Base-by-base conservation (phyloP, 177 flowering plant species). In the Telopea speciosissima region DNA sequence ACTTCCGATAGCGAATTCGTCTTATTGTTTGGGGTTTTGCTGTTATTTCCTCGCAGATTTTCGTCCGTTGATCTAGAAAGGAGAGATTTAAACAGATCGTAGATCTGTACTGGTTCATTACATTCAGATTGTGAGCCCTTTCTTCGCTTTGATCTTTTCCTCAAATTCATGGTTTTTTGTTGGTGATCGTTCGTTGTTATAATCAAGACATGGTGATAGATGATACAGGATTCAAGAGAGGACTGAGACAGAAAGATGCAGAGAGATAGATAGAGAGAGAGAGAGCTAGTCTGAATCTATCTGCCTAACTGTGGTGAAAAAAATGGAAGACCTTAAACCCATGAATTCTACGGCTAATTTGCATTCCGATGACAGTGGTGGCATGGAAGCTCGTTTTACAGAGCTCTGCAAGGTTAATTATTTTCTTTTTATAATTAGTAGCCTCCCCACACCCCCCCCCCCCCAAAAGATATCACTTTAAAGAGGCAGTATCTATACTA, bases 401-500 rank as follows among this genome's bases (percentile, higher is more conserved):
- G 80, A 82, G 9, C 85, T 93, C 63, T 91, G 95, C 92, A 85
- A 93, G 98, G 98, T 88, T 75, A 67, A 68, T 36, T 66, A 21
- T 42, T 49, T 75, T 66, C 22, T 42, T 49, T 75, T 67, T 19
- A 70, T 68, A 22, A 26, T 52, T 36, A 2, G 44, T 40, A 36
- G 42, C 44, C 36, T 36, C 24, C 19, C 24, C 54, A 40, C 13
- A 40, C 31, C 36, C 49, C 33, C 9, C 13, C 8, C 9, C 33
- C 5, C 33, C 5, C 5, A 2, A 31, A 31, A 2, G 3, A 31
- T 5, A 36, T 36, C 9, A 5, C 9, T 36, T 36, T 36, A 31
- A 31, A 31, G 2, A 52, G 54, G 45, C 28, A n/a, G 52, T 67
- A 19, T 22, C 60, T 66, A 23, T 75, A 9, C 65, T 59, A 36